Base-by-base conservation (phyloP, 768 basidiomycete species). In the Termitomyces sp. region DNA sequence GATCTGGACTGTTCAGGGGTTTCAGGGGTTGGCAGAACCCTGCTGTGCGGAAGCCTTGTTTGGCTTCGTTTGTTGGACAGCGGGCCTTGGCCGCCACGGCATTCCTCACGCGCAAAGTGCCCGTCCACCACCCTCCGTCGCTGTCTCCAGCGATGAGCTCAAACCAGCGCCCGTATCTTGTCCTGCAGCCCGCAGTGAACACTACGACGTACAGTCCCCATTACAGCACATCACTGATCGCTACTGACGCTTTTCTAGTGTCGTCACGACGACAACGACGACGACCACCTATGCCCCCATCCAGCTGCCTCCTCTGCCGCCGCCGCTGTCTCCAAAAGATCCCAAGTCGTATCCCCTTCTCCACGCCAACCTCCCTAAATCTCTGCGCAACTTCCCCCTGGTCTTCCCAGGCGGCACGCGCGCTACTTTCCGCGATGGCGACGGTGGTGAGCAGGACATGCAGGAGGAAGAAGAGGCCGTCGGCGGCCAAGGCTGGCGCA, bases 221-320 rank as follows among this genome's bases (percentile, higher is more conserved):
- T n/a, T 9, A 1, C 13, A 14, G 1, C 16, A 8, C 32, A 24
- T 45, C 10, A 4, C 1, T 18, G 1, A 30, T 48, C 13, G 22
- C 46, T 16, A 32, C 9, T 56, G 51, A 62, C 59, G 58, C 61
- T 43, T 63, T 38, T 28, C 16, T 67, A 94, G 92, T 54, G 90
- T 94, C 65, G 87, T 91, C 64, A 94, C 92, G 50, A 93, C 89
- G n/a, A 94, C 92, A 1, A 92, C 90, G 0, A 94, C 92, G 2
- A 94, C 92, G 1, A 94, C 92, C 2, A 85, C 87, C 11, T 92
- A 94, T 74, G 87, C 92, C 55, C 92, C 92, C n/a, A 92, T 94
- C 61, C 87, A 84, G 40, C 70, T 94, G 2, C 92, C 92, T 1
- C 73, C 86, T 8, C 72, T 93, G 2, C 90, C 91, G 9, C 73